Conservation (phyloP, 2,329 filamentous ascomycete species). For the Simplicillium aogashimaense region DNA sequence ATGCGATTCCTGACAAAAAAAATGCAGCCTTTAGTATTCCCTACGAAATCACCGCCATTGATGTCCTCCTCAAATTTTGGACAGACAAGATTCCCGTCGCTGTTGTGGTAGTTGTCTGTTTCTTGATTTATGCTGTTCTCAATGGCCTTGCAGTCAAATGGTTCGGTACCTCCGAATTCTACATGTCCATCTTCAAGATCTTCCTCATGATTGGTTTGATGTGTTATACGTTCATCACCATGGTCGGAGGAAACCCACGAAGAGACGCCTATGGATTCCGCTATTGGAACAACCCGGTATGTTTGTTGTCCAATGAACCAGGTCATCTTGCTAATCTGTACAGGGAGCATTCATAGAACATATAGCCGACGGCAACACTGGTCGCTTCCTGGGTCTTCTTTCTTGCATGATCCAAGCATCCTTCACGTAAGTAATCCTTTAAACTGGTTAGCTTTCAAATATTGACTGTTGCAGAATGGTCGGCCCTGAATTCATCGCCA, state of each 20-base stretch:
- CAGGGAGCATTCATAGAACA: constrained; percentile 34
- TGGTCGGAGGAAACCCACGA: constrained; percentile 49
- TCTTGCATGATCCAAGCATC: constrained; percentile 36
- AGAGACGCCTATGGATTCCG: constrained; percentile 50
- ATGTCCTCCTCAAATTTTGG: constrained; percentile 39
- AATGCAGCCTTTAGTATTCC: constrained; percentile 28
- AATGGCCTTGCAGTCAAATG: constrained; percentile 30
- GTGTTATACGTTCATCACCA: constrained; percentile 49
- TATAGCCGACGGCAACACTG: constrained; percentile 47
- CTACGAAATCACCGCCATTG: constrained; percentile 40
- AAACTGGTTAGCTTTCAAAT: neutral
- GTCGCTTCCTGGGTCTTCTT: constrained; percentile 53
- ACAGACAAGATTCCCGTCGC: constrained; percentile 31
- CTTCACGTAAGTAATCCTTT: constrained; percentile 27
- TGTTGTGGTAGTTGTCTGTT: constrained; percentile 32
- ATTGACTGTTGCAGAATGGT: constrained; percentile 25
- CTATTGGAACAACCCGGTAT: constrained; percentile 55
- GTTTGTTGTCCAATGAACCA: neutral
- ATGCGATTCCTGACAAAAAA: neutral
- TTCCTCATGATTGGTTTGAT: constrained; percentile 49
- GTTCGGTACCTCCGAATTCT: constrained; percentile 36
- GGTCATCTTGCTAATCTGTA: neutral
- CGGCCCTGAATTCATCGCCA: constrained; percentile 52
- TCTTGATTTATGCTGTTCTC: constrained; percentile 28
- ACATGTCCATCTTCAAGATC: constrained; percentile 39